Percentiles rank a stretch among this genome's conserved stretches.
phyloP scores from a whole-genome alignment of 129 eudicot genomes.

The Saussurea involucrata region DNA sequence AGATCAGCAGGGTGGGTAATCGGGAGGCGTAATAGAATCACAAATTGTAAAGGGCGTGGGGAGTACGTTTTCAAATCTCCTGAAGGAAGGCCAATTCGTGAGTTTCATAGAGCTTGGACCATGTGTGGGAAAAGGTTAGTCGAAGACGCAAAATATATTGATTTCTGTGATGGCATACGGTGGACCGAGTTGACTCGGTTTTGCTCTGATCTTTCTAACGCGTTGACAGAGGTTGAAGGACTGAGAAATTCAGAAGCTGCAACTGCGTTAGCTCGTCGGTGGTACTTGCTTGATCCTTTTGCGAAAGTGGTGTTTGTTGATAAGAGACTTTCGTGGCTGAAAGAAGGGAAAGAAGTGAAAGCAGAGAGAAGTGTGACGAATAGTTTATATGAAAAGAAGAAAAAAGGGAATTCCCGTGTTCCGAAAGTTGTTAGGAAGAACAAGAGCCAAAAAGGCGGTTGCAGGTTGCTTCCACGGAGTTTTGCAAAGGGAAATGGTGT shows the following conservation, averaged over 20 bases:
- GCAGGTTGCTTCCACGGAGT: conserved; percentile 70
- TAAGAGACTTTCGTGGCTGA: conserved; percentile 47
- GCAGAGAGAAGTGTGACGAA: conserved; percentile 41
- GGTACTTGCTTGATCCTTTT: conserved; percentile 93
- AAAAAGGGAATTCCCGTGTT: conserved; percentile 21
- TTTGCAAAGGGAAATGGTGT: conserved; percentile 42
- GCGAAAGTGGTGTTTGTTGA: conserved; percentile 76
- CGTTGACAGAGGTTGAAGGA: conserved; percentile 46
- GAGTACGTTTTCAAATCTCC: conserved; percentile 81
- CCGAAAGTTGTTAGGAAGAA: conserved; percentile 47
- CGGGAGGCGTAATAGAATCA: conserved; percentile 66
- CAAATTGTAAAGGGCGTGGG: conserved; percentile 46
- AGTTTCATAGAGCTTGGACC: conserved; percentile 77
- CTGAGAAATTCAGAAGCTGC: conserved; percentile 30
- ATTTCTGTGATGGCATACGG: conserved; percentile 31
- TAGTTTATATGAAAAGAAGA: conserved; percentile 16
- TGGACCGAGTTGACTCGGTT: conserved; percentile 60
- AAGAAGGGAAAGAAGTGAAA: conserved; percentile 55
- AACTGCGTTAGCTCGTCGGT: conserved; percentile 54
- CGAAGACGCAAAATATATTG: conserved; percentile 27
- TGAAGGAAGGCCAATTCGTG: conserved; percentile 83
- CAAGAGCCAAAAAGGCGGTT: conserved; percentile 70
- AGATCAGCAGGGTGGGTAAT: conserved; percentile 79
- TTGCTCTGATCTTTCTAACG: conserved; percentile 52
- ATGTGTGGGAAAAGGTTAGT: conserved; percentile 60